Percentiles rank a stretch among this genome's conserved stretches.
Evolutionary conservation across 2,329 filamentous ascomycete species (phyloP).

Genomic region (Microdochium nivale): DNA sequence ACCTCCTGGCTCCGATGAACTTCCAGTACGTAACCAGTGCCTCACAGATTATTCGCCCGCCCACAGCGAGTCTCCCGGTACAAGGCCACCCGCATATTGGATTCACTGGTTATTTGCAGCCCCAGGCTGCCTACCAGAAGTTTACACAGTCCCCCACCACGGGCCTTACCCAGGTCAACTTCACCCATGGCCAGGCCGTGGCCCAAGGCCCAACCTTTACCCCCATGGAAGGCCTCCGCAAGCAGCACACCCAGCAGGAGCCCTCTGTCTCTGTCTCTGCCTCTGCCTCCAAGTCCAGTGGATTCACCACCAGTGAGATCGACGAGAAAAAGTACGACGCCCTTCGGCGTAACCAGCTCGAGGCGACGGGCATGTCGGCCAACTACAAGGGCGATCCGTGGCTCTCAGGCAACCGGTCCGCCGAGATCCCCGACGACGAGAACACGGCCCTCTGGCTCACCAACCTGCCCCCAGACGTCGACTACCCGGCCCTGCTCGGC

Average conservation of each 20-base stretch:
- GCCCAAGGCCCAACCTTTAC: background rate
- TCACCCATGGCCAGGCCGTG: background rate
- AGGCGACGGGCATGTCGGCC: conserved; percentile 17
- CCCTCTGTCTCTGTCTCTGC: no score
- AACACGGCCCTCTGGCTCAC: conserved; percentile 47
- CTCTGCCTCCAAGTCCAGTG: background rate
- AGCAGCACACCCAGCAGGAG: background rate
- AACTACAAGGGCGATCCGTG: conserved; percentile 30
- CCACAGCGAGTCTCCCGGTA: background rate
- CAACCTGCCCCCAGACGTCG: conserved; percentile 35
- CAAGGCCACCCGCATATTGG: background rate
- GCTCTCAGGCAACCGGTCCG: conserved; percentile 27
- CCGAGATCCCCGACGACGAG: conserved; percentile 25
- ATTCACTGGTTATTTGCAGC: background rate
- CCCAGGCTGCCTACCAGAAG: background rate
- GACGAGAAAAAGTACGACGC: background rate
- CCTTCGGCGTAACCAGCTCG: background rate
- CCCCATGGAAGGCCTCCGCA: background rate
- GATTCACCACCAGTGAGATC: background rate
- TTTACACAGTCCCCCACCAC: background rate
- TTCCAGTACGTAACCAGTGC: no score
- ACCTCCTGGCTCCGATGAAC: no score
- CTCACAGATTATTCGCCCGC: no score
- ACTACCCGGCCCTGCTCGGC: conserved; percentile 32
- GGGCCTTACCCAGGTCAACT: background rate